phyloP scores from a whole-genome alignment of 176 grass and related monocot species.

The Phoenix dactylifera region DNA sequence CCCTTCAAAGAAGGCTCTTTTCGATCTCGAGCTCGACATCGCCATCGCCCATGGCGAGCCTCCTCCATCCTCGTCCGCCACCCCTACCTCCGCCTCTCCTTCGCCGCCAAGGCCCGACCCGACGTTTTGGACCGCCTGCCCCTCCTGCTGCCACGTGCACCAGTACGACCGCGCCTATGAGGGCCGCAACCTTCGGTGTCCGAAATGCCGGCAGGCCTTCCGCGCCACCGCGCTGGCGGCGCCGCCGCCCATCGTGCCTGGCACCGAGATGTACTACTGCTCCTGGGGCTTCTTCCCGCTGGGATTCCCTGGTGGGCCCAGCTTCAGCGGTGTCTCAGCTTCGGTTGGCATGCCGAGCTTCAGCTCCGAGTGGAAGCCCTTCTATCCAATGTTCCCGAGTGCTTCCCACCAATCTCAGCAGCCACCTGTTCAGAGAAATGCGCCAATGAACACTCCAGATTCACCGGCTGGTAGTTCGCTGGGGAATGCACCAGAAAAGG shows the following conservation, averaged over 20 bases:
- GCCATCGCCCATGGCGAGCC: conserved; percentile 8
- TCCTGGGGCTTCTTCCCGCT: conserved; percentile 91
- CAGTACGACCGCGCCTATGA: conserved; percentile 57
- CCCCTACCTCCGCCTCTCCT: not conserved
- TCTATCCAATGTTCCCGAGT: conserved; percentile 6
- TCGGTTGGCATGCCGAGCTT: no score
- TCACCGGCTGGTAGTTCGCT: no score
- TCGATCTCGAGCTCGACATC: conserved; percentile 43
- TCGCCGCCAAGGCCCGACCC: not conserved
- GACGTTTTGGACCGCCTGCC: conserved; percentile 69
- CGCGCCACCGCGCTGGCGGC: conserved; percentile 42
- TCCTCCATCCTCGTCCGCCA: not conserved
- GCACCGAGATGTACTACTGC: conserved; percentile 83
- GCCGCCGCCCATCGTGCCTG: conserved; percentile 62
- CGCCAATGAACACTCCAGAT: not conserved
- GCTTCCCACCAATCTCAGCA: conserved; percentile 2
- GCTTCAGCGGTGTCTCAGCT: no score
- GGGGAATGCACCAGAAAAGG: no score
- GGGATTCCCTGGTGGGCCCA: conserved; percentile 63
- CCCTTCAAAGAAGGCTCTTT: conserved; percentile 43
- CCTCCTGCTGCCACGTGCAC: conserved; percentile 54
- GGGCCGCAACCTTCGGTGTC: conserved; percentile 39
- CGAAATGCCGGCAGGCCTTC: conserved; percentile 59
- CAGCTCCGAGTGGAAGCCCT: conserved; percentile 32
- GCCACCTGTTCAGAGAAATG: not conserved